A percentile compares a stretch with the other conserved stretches of the same genome.
These are phyloP conservation scores for Sclerotinia borealis DNA, from an alignment of 2,329 filamentous ascomycete genomes.

Conservation along the genomic window DNA sequence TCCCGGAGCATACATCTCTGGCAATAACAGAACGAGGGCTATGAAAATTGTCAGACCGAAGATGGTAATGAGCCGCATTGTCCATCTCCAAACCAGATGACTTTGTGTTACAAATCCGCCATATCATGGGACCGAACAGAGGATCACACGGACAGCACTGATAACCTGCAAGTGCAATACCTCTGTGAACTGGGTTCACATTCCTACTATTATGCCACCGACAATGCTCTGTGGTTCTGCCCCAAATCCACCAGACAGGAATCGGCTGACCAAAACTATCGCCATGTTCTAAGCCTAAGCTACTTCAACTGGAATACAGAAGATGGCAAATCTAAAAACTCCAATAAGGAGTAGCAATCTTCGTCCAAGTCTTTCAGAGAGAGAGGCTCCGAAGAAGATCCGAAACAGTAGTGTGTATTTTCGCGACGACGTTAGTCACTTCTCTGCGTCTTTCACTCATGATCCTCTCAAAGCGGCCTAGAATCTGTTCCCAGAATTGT, in stretches of 20 bases:
- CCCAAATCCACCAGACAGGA: conserved; percentile 47
- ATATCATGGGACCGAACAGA: conserved; percentile 31
- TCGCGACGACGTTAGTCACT: too few species aligned
- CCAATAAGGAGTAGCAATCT: conserved; percentile 42
- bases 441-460: too few species aligned
- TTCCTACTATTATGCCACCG: conserved; percentile 55
- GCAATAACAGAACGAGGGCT: background rate
- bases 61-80: conserved; percentile 48
- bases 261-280: conserved; percentile 48
- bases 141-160: conserved; percentile 34
- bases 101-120: conserved; percentile 41
- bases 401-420: background rate
- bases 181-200: conserved; percentile 54
- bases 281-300: conserved; percentile 46
- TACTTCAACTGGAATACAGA: conserved; percentile 48
- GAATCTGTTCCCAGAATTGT: conserved; percentile 60
- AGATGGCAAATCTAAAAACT: conserved; percentile 43
- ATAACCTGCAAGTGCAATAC: conserved; percentile 60
- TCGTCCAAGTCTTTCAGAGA: conserved; percentile 45
- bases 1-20: background rate
- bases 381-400: conserved; percentile 36
- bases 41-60: conserved; percentile 36
- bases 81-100: conserved; percentile 53
- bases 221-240: conserved; percentile 44
- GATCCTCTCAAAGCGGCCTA: too few species aligned